Base-by-base conservation (phyloP, 2,329 filamentous ascomycete species). In the Cryphonectria nitschkei region DNA sequence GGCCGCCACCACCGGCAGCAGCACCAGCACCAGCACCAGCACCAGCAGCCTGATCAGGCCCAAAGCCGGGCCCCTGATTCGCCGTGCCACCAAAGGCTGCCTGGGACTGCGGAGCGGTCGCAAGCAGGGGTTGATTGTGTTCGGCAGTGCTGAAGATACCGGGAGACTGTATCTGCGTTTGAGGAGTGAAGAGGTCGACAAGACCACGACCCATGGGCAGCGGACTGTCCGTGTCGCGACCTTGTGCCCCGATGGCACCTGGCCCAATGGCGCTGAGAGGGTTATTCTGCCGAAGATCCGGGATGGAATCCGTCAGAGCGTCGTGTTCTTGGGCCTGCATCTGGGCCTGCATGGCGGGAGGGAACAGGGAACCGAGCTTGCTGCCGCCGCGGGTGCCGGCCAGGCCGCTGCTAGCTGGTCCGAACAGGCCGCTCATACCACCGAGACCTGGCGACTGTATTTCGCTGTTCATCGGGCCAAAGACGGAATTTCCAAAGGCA, bases 311-410 rank as follows among this genome's bases (percentile, higher is more conserved):
- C 50, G 85, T 83, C 65, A 90, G 76, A 70, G 78, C 85, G 37
- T 89, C 87, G 60, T 92, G 91, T 16, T 95, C 92, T 41, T 90
- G 87, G 3, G 83, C 82, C 72, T 94, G 92, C 92, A 97, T 95
- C 79, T 97, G 93, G 50, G 94, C 93, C 81, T 98, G 95, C 92
- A 97, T 95, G 5, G 92, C 91, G 1, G 90, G 84, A 11, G 95
- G 95, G 77, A 99, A 98, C 34, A 99, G 84, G 1, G 94, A 95
- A 2, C 93, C 92, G 54, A 98, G 85, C 80, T 95, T 97, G 83
- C 93, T 96, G 6, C 89, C 87, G 52, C 94, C 90, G 43, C 93
- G 89, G 62, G 89, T 82, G 69, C 85, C 86, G 70, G 84, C 85
- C 3, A 84, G 83, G 69, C 85, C 86, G 32, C 85, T 83, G 52